Evolutionary conservation across 106 monocot species (phyloP), one percentile per base, ranked within the genome.

Genomic region (Triglochin maritima): DNA sequence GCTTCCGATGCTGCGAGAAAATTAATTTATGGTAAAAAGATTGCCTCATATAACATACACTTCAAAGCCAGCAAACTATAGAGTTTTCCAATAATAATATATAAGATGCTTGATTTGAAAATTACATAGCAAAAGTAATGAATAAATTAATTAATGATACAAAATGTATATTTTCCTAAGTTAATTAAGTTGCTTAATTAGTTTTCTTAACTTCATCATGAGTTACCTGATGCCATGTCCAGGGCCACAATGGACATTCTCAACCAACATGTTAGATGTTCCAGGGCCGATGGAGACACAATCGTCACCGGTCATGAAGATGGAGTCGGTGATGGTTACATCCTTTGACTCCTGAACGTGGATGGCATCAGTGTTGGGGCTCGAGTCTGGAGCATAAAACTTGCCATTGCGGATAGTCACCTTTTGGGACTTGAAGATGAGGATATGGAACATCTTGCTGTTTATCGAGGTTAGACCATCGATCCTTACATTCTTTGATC

Each of bases 351-450:
- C 29, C 56, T 68, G 67, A 3, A 77, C 48, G 14, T 71, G 77
- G 15, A 77, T 44, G 3, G 70, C 77, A 59, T 71, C 77, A 57
- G 77, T 71, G 77, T 77, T 77, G n/a, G 79, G 79, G 56, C 79
- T 79, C 48, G 62, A 47, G 17, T 1, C 67, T 12, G 72, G 62
- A 4, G 79, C 79, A 4, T 5, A 41, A 48, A 79, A 62, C 73
- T 17, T 73, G 47, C 46, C 62, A 5, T 63, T 56, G 55, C 64
- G 67, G 46, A 79, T 16, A 13, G 56, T 63, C 41, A 72, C 72
- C 0, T 48, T 62, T 5, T 51, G 47, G 44, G 72, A 68, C 8
- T 52, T 60, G 44, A 56, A 2, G 48, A 79, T 63, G 17, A 63
- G 41, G 12, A 79, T 68, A 49, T 79, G 79, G 63, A 50, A 72